Evolutionary conservation across 371 early-diverging fungal species (phyloP), one percentile per base, ranked within the genome.

Genomic region (Lichtheimia hyalospora): DNA sequence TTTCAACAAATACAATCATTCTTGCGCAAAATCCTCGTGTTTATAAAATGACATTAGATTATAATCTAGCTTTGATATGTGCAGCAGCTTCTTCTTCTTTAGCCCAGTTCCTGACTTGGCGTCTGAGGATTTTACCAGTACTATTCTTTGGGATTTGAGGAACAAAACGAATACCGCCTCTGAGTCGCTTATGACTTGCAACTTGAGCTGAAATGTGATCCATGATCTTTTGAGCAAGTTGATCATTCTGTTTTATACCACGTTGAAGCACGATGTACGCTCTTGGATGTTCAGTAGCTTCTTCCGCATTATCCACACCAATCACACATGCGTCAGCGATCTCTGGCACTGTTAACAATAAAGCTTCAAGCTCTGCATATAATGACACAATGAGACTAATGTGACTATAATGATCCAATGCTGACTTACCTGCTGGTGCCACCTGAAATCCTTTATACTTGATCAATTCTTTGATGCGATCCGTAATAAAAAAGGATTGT

Each of bases 261-360:
- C 49, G 25, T 52, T 69, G 57, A 21, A 89, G 79, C 1, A 91
- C 92, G 50, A 94, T 68, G 58, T 82, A 94, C 0, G 92, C 96
- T 12, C 84, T 69, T 15, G 95, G 96, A 16, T 90, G 65, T 63
- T 94, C 95, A 0, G 93, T 93, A 1, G 85, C 88, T 41, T 81
- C 73, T 23, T 70, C 70, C 24, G 77, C 73, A 51, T 84, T 85
- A 52, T 84, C 83, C 0, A 79, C 71, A 25, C 89, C 88, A 54
- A 90, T 74, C 2, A 92, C 92, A 34, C 92, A 90, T 6, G 85
- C 84, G 63, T 96, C 95, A 10, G 81, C 78, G 12, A 96, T 79
- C 14, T 62, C 65, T 3, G 85, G 82, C 54, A 91, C 89, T 16
- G 86, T 77, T 54, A 92, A 64, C 41, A 96, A 69, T 25, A 90